Conservation (phyloP, 2,329 filamentous ascomycete genomes). For the Fusarium sp. region DNA sequence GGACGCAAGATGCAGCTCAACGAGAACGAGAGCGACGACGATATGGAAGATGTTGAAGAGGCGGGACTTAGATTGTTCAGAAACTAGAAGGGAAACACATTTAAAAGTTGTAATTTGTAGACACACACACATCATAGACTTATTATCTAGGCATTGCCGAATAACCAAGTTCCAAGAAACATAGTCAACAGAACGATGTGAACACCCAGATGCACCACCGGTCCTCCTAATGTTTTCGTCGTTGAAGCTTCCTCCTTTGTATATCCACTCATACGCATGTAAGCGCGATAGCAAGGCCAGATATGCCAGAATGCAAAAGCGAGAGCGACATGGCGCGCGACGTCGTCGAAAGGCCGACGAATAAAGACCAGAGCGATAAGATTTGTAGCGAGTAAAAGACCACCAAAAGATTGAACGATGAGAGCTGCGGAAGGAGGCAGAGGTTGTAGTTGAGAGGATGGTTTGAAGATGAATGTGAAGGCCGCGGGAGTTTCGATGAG, state of each 20-base stretch:
- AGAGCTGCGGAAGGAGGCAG: slow-evolving; percentile 56
- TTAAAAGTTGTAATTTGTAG: slow-evolving; percentile 27
- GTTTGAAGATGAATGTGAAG: slow-evolving; percentile 59
- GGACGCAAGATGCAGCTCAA: slow-evolving; percentile 75
- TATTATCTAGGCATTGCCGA: slow-evolving; percentile 24
- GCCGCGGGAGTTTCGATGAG: slow-evolving; percentile 58
- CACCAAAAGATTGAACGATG: slow-evolving; percentile 61
- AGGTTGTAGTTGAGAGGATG: slow-evolving; percentile 57
- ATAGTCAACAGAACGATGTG: slow-evolving; percentile 55
- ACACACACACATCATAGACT: slow-evolving; percentile 12
- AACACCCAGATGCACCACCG: slow-evolving; percentile 58
- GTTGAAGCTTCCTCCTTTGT: slow-evolving; percentile 25
- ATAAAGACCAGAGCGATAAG: slow-evolving; percentile 57
- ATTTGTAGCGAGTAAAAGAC: slow-evolving; percentile 59
- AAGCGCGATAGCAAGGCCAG: slow-evolving; percentile 61
- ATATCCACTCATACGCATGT: slow-evolving; percentile 48
- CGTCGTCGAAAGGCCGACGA: slow-evolving; percentile 48
- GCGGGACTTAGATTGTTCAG: slow-evolving; percentile 66
- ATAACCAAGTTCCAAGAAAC: slow-evolving; percentile 47
- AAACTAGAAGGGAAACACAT: slow-evolving; percentile 44
- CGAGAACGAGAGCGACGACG: slow-evolving; percentile 67
- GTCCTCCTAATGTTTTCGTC: slow-evolving; percentile 57
- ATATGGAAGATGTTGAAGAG: slow-evolving; percentile 66
- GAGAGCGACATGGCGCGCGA: slow-evolving; percentile 51
- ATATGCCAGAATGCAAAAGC: slow-evolving; percentile 62